A percentile compares a stretch with the other conserved stretches of the same genome.
These are phyloP conservation scores for Nelumbo lutea DNA, from an alignment of 164 flowering plant species.

Conservation along the genomic window DNA sequence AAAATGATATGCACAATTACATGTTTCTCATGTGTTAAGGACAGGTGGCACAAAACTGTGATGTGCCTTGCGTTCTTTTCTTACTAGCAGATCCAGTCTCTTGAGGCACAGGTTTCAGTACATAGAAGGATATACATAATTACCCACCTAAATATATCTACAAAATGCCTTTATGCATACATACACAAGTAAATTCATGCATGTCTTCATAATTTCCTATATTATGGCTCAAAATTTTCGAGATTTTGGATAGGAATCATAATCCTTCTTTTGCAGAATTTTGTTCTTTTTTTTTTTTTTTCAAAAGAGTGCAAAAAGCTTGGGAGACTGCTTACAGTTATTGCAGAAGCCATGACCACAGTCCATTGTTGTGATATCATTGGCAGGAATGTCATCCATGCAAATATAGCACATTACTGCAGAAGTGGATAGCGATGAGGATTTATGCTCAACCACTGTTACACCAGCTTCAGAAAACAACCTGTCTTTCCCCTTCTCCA, in stretches of 20 bases:
- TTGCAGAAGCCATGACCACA: conserved; percentile 88
- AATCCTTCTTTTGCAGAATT: not conserved
- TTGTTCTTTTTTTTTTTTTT: not conserved
- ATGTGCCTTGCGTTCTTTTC: too few species aligned
- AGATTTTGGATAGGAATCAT: conserved; percentile 1
- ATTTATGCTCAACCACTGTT: conserved; percentile 27
- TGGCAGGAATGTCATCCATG: conserved; percentile 45
- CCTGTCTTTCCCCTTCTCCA: conserved; percentile 56
- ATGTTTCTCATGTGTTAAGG: too few species aligned
- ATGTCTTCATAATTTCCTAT: too few species aligned
- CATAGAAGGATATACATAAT: too few species aligned
- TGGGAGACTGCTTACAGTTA: conserved; percentile 41
- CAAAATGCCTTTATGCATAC: too few species aligned
- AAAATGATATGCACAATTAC: too few species aligned
- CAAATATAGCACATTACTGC: conserved; percentile 52
- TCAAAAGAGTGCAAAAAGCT: not conserved
- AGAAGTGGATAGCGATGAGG: conserved; percentile 16
- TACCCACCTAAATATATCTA: too few species aligned
- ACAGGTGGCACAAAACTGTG: too few species aligned
- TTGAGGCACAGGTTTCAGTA: too few species aligned
- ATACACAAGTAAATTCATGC: too few species aligned
- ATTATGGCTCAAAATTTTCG: too few species aligned
- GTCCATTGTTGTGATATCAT: conserved; percentile 59
- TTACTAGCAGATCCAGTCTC: too few species aligned
- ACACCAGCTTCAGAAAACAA: conserved; percentile 67